phyloP scores from a whole-genome alignment of 169 alveolate genomes.

The Eimeria necatrix region DNA sequence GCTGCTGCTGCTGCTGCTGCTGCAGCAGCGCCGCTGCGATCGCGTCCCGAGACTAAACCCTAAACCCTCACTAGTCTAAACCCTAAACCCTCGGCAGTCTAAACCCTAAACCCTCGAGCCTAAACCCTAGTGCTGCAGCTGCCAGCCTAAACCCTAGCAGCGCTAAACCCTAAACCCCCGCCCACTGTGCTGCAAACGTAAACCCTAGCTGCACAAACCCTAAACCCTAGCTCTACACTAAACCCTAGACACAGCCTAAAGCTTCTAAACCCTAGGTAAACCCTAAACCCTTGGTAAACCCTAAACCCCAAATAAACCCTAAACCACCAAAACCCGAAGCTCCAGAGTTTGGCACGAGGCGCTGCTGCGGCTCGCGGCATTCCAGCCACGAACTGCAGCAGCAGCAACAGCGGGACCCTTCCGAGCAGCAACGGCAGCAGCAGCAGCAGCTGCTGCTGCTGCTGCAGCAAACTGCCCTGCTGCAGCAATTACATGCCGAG shows the following conservation, averaged over 20 bases:
- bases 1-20: not conserved
- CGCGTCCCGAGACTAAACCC: not conserved
- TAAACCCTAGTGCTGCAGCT: no score
- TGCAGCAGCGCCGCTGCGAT: not conserved
- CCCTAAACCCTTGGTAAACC: slow-evolving; percentile 6
- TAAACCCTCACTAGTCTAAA: not conserved
- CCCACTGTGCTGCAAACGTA: not conserved
- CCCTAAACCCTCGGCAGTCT: no score
- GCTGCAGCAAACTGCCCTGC: not conserved
- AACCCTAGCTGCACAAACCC: no score
- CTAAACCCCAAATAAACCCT: not conserved
- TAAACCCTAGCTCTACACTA: not conserved
- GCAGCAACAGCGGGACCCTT: not conserved
- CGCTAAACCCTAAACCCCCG: not conserved
- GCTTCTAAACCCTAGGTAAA: not conserved
- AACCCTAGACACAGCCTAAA: not conserved
- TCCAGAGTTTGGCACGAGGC: no score
- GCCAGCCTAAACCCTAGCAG: no score
- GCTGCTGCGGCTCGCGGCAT: no score
- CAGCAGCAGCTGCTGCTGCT: slow-evolving; percentile 27
- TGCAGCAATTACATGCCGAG: slow-evolving; percentile 91
- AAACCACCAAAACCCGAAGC: no score
- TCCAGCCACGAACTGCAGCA: no score
- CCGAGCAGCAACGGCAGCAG: not conserved
- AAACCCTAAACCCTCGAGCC: no score